A percentile compares a stretch with the other conserved stretches of the same genome.
Evolutionary conservation across 2,329 filamentous ascomycete genomes (phyloP).

Genomic region (Penicillium sp.): DNA sequence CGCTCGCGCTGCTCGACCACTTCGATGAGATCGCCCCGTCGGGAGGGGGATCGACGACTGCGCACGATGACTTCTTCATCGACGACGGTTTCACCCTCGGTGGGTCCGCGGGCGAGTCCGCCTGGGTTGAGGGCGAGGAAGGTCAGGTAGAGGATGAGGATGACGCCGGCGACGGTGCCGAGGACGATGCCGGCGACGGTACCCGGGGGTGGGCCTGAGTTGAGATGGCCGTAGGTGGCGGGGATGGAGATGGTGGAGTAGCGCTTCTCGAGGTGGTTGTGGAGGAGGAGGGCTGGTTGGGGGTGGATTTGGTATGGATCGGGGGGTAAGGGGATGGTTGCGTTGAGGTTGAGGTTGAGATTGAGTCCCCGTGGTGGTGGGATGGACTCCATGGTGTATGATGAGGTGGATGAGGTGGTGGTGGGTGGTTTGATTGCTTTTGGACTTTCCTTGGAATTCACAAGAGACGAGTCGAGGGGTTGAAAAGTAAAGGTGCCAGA

Average conservation of each 20-base stretch:
- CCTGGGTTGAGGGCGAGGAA: constrained; percentile 47
- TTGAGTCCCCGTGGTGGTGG: background rate
- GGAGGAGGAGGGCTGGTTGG: constrained; percentile 6
- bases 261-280: constrained; percentile 16
- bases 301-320: background rate
- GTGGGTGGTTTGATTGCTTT: background rate
- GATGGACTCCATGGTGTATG: constrained; percentile 2
- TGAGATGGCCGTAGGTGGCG: constrained; percentile 52
- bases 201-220: constrained; percentile 50
- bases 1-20: constrained; percentile 35
- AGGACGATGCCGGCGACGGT: constrained; percentile 55
- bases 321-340: background rate
- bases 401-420: background rate
- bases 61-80: constrained; percentile 24
- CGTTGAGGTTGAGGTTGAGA: constrained; percentile 1
- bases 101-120: constrained; percentile 26
- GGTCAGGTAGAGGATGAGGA: constrained; percentile 49
- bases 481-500: too few species aligned
- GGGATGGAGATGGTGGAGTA: constrained; percentile 49
- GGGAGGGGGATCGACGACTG: constrained; percentile 14
- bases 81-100: constrained; percentile 5
- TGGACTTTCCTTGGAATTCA: too few species aligned
- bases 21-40: constrained; percentile 15
- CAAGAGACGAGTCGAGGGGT: too few species aligned
- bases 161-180: constrained; percentile 45